Percentiles rank a stretch among this genome's conserved stretches.
phyloP scores from a whole-genome alignment of 352 stramenopile genomes.

The Globisporangium cystogenes region DNA sequence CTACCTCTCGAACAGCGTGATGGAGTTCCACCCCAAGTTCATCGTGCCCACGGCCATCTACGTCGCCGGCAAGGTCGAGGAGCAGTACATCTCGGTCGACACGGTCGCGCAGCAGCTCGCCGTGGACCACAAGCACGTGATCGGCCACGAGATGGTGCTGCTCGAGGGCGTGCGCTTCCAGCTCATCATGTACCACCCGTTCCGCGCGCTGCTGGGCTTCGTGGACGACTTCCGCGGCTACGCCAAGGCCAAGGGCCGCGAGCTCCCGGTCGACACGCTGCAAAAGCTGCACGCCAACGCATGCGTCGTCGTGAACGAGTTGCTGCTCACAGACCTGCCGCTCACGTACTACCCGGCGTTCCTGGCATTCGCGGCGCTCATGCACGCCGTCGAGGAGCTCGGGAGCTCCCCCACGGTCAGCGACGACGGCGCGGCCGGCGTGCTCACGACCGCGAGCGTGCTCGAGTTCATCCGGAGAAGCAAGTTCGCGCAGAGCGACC shows the following conservation, averaged over 20 bases:
- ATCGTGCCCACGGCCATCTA: constrained; percentile 84
- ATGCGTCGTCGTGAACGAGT: constrained; percentile 64
- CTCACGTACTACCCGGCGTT: constrained; percentile 61
- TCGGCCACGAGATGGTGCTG: constrained; percentile 85
- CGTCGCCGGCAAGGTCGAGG: constrained; percentile 85
- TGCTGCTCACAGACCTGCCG: constrained; percentile 69
- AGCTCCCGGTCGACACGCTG: constrained; percentile 54
- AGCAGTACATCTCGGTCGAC: constrained; percentile 88
- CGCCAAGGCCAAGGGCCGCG: constrained; percentile 52
- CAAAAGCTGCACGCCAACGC: constrained; percentile 79
- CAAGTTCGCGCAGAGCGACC: constrained; percentile 61
- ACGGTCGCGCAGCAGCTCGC: constrained; percentile 78
- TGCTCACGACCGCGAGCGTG: constrained; percentile 4
- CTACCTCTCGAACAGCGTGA: constrained; percentile 86
- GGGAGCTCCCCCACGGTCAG: constrained; percentile 16
- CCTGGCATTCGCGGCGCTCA: constrained; percentile 62
- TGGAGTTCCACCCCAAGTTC: constrained; percentile 87
- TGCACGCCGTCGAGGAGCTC: constrained; percentile 51
- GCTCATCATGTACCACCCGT: constrained; percentile 88
- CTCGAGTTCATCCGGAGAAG: constrained; percentile 60
- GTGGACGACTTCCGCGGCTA: constrained; percentile 80
- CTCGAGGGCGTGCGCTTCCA: constrained; percentile 86
- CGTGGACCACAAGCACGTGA: constrained; percentile 83
- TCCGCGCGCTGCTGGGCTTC: constrained; percentile 75
- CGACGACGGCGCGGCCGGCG: constrained; percentile 10